Evolutionary conservation across 75 land plant genomes (phyloP).

Genomic region (Selaginella tamariscina): DNA sequence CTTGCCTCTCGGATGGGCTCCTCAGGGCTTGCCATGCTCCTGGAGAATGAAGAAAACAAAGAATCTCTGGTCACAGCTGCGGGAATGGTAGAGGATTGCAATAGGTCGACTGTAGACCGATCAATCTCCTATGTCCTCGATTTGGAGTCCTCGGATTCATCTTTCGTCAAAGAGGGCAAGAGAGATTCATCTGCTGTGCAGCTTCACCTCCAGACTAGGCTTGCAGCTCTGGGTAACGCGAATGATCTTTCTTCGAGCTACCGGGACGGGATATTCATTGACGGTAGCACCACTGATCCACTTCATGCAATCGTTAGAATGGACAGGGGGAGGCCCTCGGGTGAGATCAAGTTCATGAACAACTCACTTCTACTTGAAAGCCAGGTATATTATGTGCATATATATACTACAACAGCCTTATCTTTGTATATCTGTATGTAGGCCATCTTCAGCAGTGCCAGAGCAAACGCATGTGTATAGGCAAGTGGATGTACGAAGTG

Average conservation of each 20-base stretch:
- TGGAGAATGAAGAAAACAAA: slow-evolving; percentile 16
- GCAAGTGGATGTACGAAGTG: slow-evolving; percentile 97
- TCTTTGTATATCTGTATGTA: too few species aligned
- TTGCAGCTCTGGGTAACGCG: slow-evolving; percentile 21
- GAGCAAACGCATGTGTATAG: slow-evolving; percentile 68
- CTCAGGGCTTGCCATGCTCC: slow-evolving; percentile 21
- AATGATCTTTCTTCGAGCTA: neutral
- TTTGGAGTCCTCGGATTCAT: slow-evolving; percentile 5
- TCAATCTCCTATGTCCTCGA: slow-evolving; percentile 58
- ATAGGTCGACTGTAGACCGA: slow-evolving; percentile 45
- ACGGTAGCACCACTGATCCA: slow-evolving; percentile 17
- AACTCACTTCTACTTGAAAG: slow-evolving; percentile 50
- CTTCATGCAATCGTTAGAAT: slow-evolving; percentile 24
- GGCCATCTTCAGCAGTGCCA: slow-evolving; percentile 73
- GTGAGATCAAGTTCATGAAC: slow-evolving; percentile 37
- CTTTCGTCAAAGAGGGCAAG: slow-evolving; percentile 19
- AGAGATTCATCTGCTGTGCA: slow-evolving; percentile 8
- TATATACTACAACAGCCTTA: too few species aligned
- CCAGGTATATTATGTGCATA: too few species aligned
- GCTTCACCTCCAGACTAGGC: slow-evolving; percentile 14
- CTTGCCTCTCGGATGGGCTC: slow-evolving; percentile 15
- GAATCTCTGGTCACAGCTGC: slow-evolving; percentile 17
- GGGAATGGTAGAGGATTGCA: slow-evolving; percentile 39
- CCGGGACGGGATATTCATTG: slow-evolving; percentile 42
- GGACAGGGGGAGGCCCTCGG: slow-evolving; percentile 55